phyloP scores from a whole-genome alignment of 345 rosid species.

The Salix suchowensis region DNA sequence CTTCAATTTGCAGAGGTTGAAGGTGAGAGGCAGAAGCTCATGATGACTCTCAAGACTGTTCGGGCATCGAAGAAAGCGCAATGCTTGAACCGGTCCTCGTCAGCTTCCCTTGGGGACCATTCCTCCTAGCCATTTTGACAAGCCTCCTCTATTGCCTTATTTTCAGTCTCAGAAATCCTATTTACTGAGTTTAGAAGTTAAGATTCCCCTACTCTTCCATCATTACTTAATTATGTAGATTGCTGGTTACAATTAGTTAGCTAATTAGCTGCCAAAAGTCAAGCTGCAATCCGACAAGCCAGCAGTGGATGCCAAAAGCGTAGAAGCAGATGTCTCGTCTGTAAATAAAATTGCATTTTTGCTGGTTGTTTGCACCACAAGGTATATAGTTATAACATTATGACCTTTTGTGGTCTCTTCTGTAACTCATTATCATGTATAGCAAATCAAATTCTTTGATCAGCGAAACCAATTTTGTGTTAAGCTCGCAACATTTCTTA shows the following conservation, averaged over 20 bases:
- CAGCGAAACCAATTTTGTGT: slow-evolving; percentile 17
- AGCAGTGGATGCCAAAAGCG: slow-evolving; percentile 15
- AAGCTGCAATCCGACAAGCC: slow-evolving; percentile 7
- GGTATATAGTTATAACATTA: slow-evolving; percentile 26
- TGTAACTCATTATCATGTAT: slow-evolving; percentile 29
- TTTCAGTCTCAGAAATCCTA: slow-evolving; percentile 4
- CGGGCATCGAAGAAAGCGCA: slow-evolving; percentile 58
- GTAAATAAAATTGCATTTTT: slow-evolving; percentile 30
- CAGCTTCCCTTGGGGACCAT: slow-evolving; percentile 48
- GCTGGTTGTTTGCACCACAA: slow-evolving; percentile 21
- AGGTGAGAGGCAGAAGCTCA: slow-evolving; percentile 96
- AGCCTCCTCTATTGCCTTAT: not conserved
- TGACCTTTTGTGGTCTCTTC: slow-evolving; percentile 11
- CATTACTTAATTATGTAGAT: slow-evolving; percentile 10
- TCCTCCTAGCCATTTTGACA: slow-evolving; percentile 15
- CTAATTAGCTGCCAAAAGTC: slow-evolving; percentile 6
- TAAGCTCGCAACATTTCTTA: not conserved
- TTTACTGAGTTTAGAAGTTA: not conserved
- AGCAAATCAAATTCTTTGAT: slow-evolving; percentile 39
- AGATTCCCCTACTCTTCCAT: not conserved
- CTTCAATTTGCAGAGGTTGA: slow-evolving; percentile 97
- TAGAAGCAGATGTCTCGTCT: slow-evolving; percentile 21
- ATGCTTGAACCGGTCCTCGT: slow-evolving; percentile 41
- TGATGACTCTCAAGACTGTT: slow-evolving; percentile 89
- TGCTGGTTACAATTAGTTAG: not conserved